phyloP scores from a whole-genome alignment of 495 filamentous ascomycete genomes.

The Trichoderma asperelloides region DNA sequence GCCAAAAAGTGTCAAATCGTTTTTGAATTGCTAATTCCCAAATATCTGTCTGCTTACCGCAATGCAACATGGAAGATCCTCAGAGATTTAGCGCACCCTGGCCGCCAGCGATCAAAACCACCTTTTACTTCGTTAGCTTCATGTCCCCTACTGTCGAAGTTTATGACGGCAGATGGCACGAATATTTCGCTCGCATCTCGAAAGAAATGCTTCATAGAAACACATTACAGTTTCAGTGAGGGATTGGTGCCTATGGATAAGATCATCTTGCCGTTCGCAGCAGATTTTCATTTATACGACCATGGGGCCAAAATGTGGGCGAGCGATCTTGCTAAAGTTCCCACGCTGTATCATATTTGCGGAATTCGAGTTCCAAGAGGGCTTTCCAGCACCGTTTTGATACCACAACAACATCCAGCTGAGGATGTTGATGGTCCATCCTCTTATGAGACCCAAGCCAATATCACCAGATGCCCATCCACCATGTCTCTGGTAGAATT shows the following conservation, averaged over 20 bases:
- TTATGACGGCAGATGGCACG: background rate
- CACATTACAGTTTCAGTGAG: background rate
- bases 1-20: constrained; percentile 22
- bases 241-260: background rate
- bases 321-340: constrained; percentile 15
- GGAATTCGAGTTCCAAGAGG: constrained; percentile 13
- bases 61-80: constrained; percentile 10
- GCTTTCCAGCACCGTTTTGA: constrained; percentile 14
- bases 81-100: background rate
- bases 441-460: constrained; percentile 48
- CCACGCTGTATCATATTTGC: constrained; percentile 31
- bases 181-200: background rate
- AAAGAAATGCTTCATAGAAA: background rate
- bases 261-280: background rate
- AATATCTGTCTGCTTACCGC: constrained; percentile 24
- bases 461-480: constrained; percentile 38
- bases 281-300: constrained; percentile 21
- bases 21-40: constrained; percentile 37
- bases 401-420: background rate
- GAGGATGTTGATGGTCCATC: constrained; percentile 30
- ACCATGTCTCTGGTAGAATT: constrained; percentile 41
- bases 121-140: background rate
- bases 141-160: background rate
- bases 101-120: background rate
- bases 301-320: constrained; percentile 22